Evolutionary conservation across 306 rosid genomes (phyloP).

Genomic region (Nissolia schottii): DNA sequence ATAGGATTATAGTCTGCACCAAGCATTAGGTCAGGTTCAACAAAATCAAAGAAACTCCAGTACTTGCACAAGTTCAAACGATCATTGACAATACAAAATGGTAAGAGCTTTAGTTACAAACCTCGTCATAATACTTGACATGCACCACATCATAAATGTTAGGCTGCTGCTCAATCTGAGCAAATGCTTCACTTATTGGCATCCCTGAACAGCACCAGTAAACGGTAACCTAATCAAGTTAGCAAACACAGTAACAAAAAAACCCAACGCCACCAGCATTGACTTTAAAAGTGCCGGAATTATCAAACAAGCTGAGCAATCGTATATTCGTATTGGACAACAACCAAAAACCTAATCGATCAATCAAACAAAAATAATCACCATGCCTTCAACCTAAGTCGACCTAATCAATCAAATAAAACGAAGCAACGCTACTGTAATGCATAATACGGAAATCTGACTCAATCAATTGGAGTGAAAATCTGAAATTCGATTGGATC

Average conservation of each 20-base stretch:
- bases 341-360: not conserved
- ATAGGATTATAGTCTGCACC: not conserved
- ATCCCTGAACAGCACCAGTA: slow-evolving; percentile 54
- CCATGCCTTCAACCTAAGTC: slow-evolving; percentile 2
- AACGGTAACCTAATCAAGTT: not conserved
- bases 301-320: not conserved
- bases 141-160: slow-evolving; percentile 94
- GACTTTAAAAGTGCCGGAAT: not conserved
- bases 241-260: not conserved
- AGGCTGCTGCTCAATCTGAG: slow-evolving; percentile 87
- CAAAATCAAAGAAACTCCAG: not conserved
- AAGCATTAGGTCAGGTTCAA: not conserved
- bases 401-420: not conserved
- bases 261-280: not conserved
- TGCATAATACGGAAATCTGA: not conserved
- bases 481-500: not conserved
- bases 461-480: not conserved
- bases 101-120: slow-evolving; percentile 20
- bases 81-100: not conserved
- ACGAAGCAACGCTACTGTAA: not conserved
- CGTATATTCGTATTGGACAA: not conserved
- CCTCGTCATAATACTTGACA: slow-evolving; percentile 95
- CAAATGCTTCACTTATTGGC: slow-evolving; percentile 97
- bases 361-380: not conserved
- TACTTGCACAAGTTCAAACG: not conserved